A percentile compares a stretch with the other conserved stretches of the same genome.
Evolutionary conservation across 371 early-diverging fungal genomes (phyloP).

Genomic region (Chytridium lagenaria): DNA sequence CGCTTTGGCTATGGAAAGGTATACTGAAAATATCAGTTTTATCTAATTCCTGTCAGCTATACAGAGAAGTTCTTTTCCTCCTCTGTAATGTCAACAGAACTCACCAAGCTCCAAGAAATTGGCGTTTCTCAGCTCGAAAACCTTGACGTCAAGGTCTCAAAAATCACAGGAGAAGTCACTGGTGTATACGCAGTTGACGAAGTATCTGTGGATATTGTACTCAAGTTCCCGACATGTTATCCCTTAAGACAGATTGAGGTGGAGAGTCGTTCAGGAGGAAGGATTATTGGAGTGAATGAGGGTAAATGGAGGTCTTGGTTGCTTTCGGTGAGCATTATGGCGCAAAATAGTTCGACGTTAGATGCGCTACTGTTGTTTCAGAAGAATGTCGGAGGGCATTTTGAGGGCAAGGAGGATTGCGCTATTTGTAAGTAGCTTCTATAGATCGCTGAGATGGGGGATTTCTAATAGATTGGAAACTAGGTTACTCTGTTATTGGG

Average conservation of each 20-base stretch:
- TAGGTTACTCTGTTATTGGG: slow-evolving; percentile 86
- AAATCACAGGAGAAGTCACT: slow-evolving; percentile 72
- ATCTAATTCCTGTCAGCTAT: slow-evolving; percentile 51
- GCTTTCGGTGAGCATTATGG: slow-evolving; percentile 76
- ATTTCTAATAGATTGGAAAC: no score
- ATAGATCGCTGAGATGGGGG: no score
- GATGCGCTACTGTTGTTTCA: slow-evolving; percentile 82
- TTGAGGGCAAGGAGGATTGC: slow-evolving; percentile 92
- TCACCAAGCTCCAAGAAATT: slow-evolving; percentile 54
- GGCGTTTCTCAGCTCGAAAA: slow-evolving; percentile 55
- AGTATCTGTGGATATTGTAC: slow-evolving; percentile 78
- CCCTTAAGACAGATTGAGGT: slow-evolving; percentile 85
- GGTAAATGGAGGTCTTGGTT: slow-evolving; percentile 91
- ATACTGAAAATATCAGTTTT: no score
- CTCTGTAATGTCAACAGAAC: slow-evolving; percentile 68
- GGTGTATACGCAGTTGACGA: slow-evolving; percentile 87
- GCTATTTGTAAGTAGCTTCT: slow-evolving; percentile 80
- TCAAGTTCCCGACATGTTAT: slow-evolving; percentile 80
- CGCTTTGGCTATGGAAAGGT: slow-evolving; percentile 73
- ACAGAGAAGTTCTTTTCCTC: slow-evolving; percentile 77
- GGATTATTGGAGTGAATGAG: slow-evolving; percentile 84
- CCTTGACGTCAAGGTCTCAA: slow-evolving; percentile 72
- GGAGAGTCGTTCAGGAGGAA: slow-evolving; percentile 62
- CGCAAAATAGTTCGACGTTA: slow-evolving; percentile 81
- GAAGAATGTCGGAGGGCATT: slow-evolving; percentile 86